phyloP scores from a whole-genome alignment of 208 protist species.

The Naegleria fowleri region DNA sequence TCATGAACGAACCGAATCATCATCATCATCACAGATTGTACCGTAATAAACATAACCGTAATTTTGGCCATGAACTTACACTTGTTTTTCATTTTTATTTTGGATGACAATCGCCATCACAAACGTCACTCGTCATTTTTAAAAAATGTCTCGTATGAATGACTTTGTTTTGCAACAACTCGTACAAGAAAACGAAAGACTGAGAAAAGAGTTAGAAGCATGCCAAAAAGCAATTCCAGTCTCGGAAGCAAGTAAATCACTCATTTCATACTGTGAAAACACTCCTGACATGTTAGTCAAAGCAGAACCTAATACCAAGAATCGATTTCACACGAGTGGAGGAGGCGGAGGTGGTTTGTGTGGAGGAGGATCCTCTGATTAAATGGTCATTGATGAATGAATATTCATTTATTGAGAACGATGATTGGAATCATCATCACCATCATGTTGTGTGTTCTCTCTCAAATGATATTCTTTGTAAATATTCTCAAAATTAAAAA shows the following conservation, averaged over 20 bases:
- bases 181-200: slow-evolving; percentile 10
- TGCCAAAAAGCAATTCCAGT: background rate
- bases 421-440: too few relatives aligned
- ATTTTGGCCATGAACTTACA: too few relatives aligned
- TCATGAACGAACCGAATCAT: too few relatives aligned
- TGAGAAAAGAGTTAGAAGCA: slow-evolving; percentile 8
- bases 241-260: background rate
- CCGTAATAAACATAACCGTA: too few relatives aligned
- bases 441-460: too few relatives aligned
- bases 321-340: background rate
- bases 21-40: too few relatives aligned
- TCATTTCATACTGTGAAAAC: background rate
- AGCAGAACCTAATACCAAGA: background rate
- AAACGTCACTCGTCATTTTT: background rate
- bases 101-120: too few relatives aligned
- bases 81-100: background rate
- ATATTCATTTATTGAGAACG: too few relatives aligned
- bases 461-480: too few relatives aligned
- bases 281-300: background rate
- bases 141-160: slow-evolving; percentile 21
- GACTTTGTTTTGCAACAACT: background rate
- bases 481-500: too few relatives aligned
- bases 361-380: background rate
- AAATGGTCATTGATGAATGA: background rate
- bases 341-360: slow-evolving; percentile 1